Evolutionary conservation across 129 eudicot species (phyloP).

Genomic region (Pulicaria dysenterica): DNA sequence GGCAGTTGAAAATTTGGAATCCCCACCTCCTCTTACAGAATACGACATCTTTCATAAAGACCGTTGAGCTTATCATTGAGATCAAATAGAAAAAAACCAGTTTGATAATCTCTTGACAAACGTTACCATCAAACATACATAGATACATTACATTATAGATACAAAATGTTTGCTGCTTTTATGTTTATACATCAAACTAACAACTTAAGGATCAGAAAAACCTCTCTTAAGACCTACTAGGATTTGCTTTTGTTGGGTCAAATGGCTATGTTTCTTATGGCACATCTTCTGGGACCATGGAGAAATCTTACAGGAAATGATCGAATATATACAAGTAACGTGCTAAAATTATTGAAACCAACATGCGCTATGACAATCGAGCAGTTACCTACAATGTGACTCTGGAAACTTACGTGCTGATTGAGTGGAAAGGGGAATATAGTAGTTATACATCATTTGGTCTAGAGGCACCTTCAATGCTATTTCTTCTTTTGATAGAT

Average conservation of each 20-base stretch:
- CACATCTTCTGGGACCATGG: conserved; percentile 1
- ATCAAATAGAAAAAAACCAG: too few species aligned
- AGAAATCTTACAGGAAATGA: conserved; percentile 4
- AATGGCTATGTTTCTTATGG: conserved; percentile 2
- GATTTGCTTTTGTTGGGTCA: conserved; percentile 6
- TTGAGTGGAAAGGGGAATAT: conserved; percentile 9
- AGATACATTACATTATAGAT: conserved; percentile 14
- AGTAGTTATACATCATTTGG: conserved; percentile 29
- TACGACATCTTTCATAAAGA: too few species aligned
- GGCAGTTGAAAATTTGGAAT: too few species aligned
- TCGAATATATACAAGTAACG: conserved; percentile 19
- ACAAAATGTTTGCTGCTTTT: conserved; percentile 5
- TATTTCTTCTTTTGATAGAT: conserved; percentile 50
- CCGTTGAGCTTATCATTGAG: too few species aligned
- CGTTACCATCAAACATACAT: conserved; percentile 19
- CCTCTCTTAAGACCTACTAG: conserved; percentile 1
- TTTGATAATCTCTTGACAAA: too few species aligned
- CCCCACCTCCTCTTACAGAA: too few species aligned
- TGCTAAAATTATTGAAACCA: conserved; percentile 7
- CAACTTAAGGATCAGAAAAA: conserved; percentile 21
- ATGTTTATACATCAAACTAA: conserved; percentile 28
- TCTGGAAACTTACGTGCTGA: conserved; percentile 10
- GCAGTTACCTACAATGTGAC: conserved; percentile 14
- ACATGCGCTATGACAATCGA: too few species aligned
- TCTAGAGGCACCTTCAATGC: conserved; percentile 37